Evolutionary conservation across 192 early-diverging fungal species (phyloP), one percentile per base, ranked within the genome.

Genomic region (Mortierella alpina): DNA sequence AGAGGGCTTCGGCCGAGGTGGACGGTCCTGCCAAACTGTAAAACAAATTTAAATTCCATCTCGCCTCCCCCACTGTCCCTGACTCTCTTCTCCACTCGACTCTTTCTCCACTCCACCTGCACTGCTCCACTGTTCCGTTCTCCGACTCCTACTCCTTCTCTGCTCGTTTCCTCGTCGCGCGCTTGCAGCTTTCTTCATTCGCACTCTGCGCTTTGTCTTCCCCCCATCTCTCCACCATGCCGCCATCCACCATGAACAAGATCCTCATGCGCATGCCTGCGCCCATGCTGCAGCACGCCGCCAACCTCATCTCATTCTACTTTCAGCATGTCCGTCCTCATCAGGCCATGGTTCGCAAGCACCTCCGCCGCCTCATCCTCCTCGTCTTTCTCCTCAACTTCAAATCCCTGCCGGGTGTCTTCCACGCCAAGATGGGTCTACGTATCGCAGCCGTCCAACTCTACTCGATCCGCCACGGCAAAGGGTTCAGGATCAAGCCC

Each of bases 301-400:
- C 76, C 23, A 79, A 79, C 64, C 59, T 79, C 64, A 79, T 71
- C 64, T 79, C 76, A 15, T 79, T 79, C 64, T 79, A 79, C 59
- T 79, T 79, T 45, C 76, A 79, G 31, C 76, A 79, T 55, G 76
- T 72, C 18, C 63, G 64, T 4, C 76, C 76, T 18, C 69, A 67
- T 59, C 69, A 79, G 53, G 64, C 76, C 31, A 67, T 79, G 53
- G 63, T 72, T 18, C 68, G 59, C 18, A 79, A 79, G 42, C 67
- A 79, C 41, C 7, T 79, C 63, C 69, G 76, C 9, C 57, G 69
- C 10, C 40, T 79, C 3, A 53, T 79, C 46, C 45, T 79, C 51
- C 44, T 79, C 14, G 64, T 79, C 50, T 60, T 79, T 8, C 50
- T 79, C 8, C 59, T 79, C 56, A 79, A 79, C 76, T 66, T 79